Evolutionary conservation across 164 flowering plant species (phyloP).

Genomic region (Cinnamomum micranthum): DNA sequence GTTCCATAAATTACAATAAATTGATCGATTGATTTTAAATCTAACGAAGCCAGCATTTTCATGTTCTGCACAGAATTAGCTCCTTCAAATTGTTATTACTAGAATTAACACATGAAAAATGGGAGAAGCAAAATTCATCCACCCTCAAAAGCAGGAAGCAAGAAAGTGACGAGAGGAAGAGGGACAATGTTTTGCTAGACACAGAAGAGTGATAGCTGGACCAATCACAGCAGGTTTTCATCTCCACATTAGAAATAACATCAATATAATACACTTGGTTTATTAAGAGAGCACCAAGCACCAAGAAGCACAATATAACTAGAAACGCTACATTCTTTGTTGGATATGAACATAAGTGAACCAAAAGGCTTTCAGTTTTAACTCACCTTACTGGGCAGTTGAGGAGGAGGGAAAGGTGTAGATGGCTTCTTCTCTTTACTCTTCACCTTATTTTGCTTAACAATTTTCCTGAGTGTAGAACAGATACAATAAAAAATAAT

Average conservation of each 20-base stretch:
- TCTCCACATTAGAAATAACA: background rate
- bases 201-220: too few relatives aligned
- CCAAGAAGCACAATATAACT: background rate
- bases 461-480: constrained; percentile 69
- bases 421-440: constrained; percentile 84
- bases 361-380: background rate
- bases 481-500: background rate
- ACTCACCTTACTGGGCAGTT: constrained; percentile 88
- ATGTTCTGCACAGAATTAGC: background rate
- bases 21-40: background rate
- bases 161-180: background rate
- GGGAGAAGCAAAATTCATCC: background rate
- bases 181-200: background rate
- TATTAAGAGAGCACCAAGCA: background rate
- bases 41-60: background rate
- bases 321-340: background rate
- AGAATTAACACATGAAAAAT: background rate
- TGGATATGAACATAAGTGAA: background rate
- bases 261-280: background rate
- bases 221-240: background rate
- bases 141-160: background rate
- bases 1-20: background rate
- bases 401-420: constrained; percentile 97
- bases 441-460: constrained; percentile 71
- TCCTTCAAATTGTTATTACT: background rate